These are phyloP conservation scores for Ophiostoma perfectum DNA, from an alignment of 2,329 filamentous ascomycete species.

Conservation along the genomic window DNA sequence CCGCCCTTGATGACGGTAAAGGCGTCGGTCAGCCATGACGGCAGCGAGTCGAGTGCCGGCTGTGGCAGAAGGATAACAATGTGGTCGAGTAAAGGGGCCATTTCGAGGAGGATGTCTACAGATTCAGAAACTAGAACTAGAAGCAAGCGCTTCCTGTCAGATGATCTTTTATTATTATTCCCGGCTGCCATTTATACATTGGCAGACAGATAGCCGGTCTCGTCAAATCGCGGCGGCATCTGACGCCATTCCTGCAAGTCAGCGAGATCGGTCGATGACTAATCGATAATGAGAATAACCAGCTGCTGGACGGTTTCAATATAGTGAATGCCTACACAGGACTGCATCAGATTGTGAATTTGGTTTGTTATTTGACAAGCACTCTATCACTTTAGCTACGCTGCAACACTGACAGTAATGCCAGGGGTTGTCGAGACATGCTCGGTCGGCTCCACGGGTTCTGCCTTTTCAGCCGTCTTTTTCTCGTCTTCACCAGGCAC, in stretches of 20 bases:
- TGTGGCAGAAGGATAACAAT: slow-evolving; percentile 58
- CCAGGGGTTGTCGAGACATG: background rate
- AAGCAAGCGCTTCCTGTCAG: too few relatives aligned
- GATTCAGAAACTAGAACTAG: too few relatives aligned
- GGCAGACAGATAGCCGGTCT: slow-evolving; percentile 3
- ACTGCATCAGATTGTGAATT: too few relatives aligned
- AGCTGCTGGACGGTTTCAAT: too few relatives aligned
- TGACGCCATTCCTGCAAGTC: slow-evolving; percentile 6
- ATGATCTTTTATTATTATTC: too few relatives aligned
- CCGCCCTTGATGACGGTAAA: slow-evolving; percentile 59
- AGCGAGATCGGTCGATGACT: slow-evolving; percentile 2
- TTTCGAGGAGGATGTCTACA: background rate
- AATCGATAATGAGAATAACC: background rate
- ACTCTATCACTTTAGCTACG: background rate
- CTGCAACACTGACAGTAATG: background rate
- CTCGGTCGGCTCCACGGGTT: background rate
- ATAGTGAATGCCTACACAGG: too few relatives aligned
- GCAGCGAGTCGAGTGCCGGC: slow-evolving; percentile 42
- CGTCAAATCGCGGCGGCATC: slow-evolving; percentile 1
- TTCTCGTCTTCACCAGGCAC: background rate
- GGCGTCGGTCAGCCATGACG: slow-evolving; percentile 45
- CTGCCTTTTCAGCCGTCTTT: background rate
- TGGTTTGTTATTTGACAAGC: too few relatives aligned
- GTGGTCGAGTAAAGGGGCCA: slow-evolving; percentile 49
- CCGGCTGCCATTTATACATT: too few relatives aligned